These are phyloP conservation scores for Fusarium sambucinum DNA, from an alignment of 2,329 filamentous ascomycete species.

Conservation along the genomic window DNA sequence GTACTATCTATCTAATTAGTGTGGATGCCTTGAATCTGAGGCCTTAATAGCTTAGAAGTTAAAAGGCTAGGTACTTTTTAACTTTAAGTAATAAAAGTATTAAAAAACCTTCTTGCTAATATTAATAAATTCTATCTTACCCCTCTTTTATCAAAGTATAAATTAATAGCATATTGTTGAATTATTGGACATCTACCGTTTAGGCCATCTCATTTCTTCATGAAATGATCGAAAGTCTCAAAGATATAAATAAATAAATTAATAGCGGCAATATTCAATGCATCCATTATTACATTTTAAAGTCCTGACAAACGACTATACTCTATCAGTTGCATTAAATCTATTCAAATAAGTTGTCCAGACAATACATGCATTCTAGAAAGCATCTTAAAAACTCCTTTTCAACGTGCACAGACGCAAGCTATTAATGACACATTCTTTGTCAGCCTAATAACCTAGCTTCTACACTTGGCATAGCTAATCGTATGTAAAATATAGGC, in stretches of 20 bases:
- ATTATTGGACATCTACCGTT: too few relatives aligned
- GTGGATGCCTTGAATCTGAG: background rate
- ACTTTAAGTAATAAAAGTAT: background rate
- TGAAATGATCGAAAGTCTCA: too few relatives aligned
- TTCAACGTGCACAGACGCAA: background rate
- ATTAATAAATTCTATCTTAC: background rate
- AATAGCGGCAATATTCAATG: background rate
- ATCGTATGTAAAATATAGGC: background rate
- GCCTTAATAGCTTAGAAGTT: background rate
- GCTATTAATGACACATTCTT: background rate
- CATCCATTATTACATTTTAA: background rate
- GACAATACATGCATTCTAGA: too few relatives aligned
- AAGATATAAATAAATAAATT: too few relatives aligned
- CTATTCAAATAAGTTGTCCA: background rate
- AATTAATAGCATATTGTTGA: too few relatives aligned
- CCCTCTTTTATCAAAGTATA: background rate
- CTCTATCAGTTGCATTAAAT: background rate
- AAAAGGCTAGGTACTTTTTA: background rate
- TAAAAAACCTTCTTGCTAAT: background rate
- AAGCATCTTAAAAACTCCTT: background rate
- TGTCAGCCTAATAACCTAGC: slow-evolving; percentile 1
- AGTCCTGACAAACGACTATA: background rate
- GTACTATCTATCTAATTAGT: background rate
- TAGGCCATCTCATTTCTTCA: too few relatives aligned
- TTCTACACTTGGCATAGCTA: background rate